Evolutionary conservation across 177 flowering plant genomes (phyloP).

Genomic region (Telopea speciosissima): DNA sequence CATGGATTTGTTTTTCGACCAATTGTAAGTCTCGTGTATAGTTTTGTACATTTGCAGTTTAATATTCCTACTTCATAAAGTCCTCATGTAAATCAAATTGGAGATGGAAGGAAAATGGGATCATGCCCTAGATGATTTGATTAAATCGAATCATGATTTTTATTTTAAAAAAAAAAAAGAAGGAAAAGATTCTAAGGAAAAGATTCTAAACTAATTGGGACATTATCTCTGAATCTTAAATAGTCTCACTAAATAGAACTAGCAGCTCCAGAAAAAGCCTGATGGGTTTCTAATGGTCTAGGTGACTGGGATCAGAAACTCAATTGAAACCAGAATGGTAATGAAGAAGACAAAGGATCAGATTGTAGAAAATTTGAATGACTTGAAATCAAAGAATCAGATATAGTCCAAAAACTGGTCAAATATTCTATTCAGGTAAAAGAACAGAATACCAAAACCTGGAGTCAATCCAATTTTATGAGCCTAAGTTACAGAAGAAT

Average conservation of each 20-base stretch:
- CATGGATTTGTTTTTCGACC: slow-evolving; percentile 92
- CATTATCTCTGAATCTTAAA: background rate
- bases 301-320: no score
- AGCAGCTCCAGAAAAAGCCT: background rate
- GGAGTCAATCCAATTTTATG: no score
- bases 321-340: no score
- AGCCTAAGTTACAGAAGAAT: no score
- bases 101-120: background rate
- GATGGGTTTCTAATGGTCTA: no score
- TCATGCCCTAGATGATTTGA: background rate
- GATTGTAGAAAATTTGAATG: no score
- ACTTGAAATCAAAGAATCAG: no score
- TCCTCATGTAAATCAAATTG: background rate
- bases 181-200: background rate
- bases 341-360: no score
- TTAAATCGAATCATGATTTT: background rate
- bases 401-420: no score
- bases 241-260: background rate
- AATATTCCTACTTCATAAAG: background rate
- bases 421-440: no score
- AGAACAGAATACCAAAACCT: no score
- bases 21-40: slow-evolving; percentile 49
- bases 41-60: background rate
- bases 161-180: no score
- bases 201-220: background rate